Conservation (phyloP, 2,329 filamentous ascomycete genomes). For the Fusarium graminum region DNA sequence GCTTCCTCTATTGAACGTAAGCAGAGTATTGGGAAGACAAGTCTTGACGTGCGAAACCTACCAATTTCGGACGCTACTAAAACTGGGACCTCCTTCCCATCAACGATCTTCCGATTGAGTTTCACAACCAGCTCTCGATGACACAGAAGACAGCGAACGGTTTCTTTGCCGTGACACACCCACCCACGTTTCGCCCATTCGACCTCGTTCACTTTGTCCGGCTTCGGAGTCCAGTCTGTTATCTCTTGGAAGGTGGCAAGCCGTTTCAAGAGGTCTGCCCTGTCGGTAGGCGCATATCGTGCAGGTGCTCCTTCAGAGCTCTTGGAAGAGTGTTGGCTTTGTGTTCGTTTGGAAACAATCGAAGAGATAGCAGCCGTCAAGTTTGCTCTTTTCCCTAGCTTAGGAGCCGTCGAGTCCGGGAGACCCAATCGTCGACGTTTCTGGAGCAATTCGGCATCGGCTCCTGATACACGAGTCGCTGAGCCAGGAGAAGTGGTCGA, state of each 20-base stretch:
- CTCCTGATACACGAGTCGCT: conserved; percentile 35
- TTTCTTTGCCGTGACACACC: conserved; percentile 85
- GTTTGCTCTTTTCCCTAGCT: conserved; percentile 40
- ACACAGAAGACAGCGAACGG: conserved; percentile 87
- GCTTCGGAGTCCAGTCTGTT: conserved; percentile 94
- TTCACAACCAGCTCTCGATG: conserved; percentile 87
- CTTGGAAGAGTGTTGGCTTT: conserved; percentile 42
- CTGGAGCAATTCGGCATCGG: conserved; percentile 59
- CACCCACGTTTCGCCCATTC: conserved; percentile 96
- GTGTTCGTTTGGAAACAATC: conserved; percentile 44
- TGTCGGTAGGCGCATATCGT: conserved; percentile 88
- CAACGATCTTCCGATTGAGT: conserved; percentile 71
- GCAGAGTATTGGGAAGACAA: conserved; percentile 4
- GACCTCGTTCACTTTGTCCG: conserved; percentile 85
- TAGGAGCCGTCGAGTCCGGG: conserved; percentile 57
- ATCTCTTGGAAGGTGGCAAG: conserved; percentile 91
- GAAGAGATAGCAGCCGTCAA: conserved; percentile 44
- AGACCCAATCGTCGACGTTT: conserved; percentile 67
- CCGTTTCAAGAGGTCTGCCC: conserved; percentile 82
- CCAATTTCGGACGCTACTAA: conserved; percentile 71
- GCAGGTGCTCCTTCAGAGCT: conserved; percentile 55
- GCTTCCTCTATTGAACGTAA: conserved; percentile 64
- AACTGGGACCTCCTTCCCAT: conserved; percentile 67
- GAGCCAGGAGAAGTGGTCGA: conserved; percentile 27
- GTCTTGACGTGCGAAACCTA: conserved; percentile 35